phyloP scores from a whole-genome alignment of 805 yeast genomes.

The Nakazawaea laoshanensis region DNA sequence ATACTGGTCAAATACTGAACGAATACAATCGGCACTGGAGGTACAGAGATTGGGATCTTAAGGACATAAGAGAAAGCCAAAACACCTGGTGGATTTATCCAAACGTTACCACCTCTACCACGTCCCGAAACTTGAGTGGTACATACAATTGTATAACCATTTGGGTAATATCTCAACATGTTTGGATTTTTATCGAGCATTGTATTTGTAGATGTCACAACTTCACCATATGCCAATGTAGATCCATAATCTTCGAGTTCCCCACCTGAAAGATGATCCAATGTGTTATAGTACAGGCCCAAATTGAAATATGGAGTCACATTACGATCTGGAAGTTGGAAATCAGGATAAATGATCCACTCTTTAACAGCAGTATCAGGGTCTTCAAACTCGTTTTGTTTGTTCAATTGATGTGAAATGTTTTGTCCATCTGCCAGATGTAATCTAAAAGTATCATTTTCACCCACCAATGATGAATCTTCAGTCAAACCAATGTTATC shows the following conservation, averaged over 20 bases:
- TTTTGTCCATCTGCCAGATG: conserved; percentile 21
- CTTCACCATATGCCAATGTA: conserved; percentile 70
- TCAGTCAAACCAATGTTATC: conserved; percentile 25
- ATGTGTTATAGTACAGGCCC: conserved; percentile 35
- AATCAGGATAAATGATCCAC: conserved; percentile 34
- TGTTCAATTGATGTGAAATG: conserved; percentile 14
- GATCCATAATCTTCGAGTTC: conserved; percentile 45
- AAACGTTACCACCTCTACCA: conserved; percentile 90
- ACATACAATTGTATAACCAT: conserved; percentile 65
- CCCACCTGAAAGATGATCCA: conserved; percentile 1
- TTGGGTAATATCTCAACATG: conserved; percentile 52
- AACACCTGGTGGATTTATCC: conserved; percentile 94
- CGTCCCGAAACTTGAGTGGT: conserved; percentile 84
- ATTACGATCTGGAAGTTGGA: conserved; percentile 37
- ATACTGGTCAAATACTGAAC: conserved; percentile 79
- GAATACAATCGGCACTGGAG: conserved; percentile 72
- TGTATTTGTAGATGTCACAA: conserved; percentile 79
- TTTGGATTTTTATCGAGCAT: conserved; percentile 66
- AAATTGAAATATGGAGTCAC: conserved; percentile 72
- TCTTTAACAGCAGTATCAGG: conserved; percentile 51
- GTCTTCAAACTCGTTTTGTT: conserved; percentile 35
- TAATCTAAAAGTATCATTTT: conserved; percentile 46
- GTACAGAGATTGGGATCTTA: conserved; percentile 44
- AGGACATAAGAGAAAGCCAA: conserved; percentile 72
- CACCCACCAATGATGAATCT: conserved; percentile 37